Evolutionary conservation across 78 protist genomes (phyloP).

Genomic region (Pigoraptor vietnamica): DNA sequence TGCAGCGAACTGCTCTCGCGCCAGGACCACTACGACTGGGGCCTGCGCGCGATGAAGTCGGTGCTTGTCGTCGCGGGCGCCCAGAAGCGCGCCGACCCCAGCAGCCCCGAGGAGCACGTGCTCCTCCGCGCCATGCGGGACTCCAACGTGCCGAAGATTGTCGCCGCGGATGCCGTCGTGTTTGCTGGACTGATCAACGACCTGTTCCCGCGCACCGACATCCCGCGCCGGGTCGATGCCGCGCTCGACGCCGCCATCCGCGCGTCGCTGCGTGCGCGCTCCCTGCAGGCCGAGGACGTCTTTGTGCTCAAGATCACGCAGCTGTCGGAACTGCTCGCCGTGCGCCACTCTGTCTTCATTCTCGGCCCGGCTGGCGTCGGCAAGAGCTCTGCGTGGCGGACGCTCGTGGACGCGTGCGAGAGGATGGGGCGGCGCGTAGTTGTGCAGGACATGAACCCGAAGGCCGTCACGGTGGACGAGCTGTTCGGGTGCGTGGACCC

Average conservation of each 20-base stretch:
- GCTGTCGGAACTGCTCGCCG: conserved; percentile 58
- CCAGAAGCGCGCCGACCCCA: conserved; percentile 70
- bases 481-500: conserved; percentile 89
- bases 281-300: conserved; percentile 42
- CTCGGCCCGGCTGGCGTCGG: conserved; percentile 78
- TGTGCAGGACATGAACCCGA: conserved; percentile 83
- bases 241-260: conserved; percentile 8
- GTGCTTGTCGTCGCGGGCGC: conserved; percentile 85
- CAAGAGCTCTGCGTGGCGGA: conserved; percentile 57
- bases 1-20: conserved; percentile 69
- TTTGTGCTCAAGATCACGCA: conserved; percentile 52
- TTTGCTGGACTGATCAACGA: conserved; percentile 69
- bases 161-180: conserved; percentile 57
- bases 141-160: conserved; percentile 72
- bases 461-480: conserved; percentile 88
- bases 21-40: conserved; percentile 87
- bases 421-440: conserved; percentile 8
- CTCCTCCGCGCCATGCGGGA: conserved; percentile 86
- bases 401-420: conserved; percentile 54
- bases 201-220: conserved; percentile 65
- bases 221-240: conserved; percentile 42
- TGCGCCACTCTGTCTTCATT: conserved; percentile 80
- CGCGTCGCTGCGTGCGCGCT: neutral
- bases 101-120: conserved; percentile 51
- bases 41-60: conserved; percentile 87